These are phyloP conservation scores for Carallia brachiata DNA, from an alignment of 345 rosid genomes.

Conservation along the genomic window DNA sequence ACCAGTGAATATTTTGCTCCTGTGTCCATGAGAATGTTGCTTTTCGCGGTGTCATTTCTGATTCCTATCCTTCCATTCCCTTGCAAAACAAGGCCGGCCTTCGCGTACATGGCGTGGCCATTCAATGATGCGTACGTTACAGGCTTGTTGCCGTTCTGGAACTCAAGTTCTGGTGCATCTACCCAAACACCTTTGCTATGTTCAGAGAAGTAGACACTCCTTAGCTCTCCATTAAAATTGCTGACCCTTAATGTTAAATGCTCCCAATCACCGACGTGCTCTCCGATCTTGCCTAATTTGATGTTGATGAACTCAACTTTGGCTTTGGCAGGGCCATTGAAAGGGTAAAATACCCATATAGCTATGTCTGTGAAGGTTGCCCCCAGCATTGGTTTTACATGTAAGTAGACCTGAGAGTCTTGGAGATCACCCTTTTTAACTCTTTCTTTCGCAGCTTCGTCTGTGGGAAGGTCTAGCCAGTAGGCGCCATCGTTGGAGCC, in stretches of 20 bases:
- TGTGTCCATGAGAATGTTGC: background rate
- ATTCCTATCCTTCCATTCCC: background rate
- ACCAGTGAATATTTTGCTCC: background rate
- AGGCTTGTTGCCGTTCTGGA: slow-evolving; percentile 48
- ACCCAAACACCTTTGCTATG: slow-evolving; percentile 77
- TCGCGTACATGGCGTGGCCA: background rate
- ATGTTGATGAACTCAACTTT: slow-evolving; percentile 56
- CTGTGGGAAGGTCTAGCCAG: slow-evolving; percentile 76
- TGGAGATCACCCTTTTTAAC: slow-evolving; percentile 67
- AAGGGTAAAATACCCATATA: slow-evolving; percentile 80
- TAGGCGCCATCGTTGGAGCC: slow-evolving; percentile 67
- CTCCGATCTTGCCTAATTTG: slow-evolving; percentile 62
- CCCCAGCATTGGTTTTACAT: slow-evolving; percentile 74
- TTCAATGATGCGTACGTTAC: slow-evolving; percentile 17
- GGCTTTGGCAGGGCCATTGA: slow-evolving; percentile 72
- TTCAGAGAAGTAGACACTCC: slow-evolving; percentile 52
- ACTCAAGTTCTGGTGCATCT: slow-evolving; percentile 62
- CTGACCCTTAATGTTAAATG: slow-evolving; percentile 71
- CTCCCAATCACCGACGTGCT: slow-evolving; percentile 95
- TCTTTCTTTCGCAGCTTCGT: slow-evolving; percentile 42
- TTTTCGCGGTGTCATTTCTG: background rate
- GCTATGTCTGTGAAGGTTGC: slow-evolving; percentile 74
- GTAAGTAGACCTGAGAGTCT: slow-evolving; percentile 51
- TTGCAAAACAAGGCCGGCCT: background rate
- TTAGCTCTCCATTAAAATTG: slow-evolving; percentile 68